Percentiles rank a stretch among this genome's conserved stretches.
Conservation (phyloP, 352 stramenopile genomes). For the Aphanomyces cochlioides region DNA sequence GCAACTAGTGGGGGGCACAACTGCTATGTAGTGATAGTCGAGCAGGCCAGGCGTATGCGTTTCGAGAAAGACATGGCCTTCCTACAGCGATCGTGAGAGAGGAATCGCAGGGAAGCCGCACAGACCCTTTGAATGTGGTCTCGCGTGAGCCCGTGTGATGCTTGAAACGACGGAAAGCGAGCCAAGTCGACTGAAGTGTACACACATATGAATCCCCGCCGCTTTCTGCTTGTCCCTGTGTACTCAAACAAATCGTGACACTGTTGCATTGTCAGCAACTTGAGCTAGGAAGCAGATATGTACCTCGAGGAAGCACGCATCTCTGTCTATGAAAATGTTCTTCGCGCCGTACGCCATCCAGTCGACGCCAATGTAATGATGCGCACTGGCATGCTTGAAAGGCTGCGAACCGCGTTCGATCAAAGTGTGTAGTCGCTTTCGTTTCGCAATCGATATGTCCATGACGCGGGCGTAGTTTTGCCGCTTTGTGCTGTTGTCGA, state of each 20-base stretch:
- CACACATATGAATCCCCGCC: conserved; percentile 71
- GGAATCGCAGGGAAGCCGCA: neutral
- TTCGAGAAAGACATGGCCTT: conserved; percentile 19
- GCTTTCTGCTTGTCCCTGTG: conserved; percentile 42
- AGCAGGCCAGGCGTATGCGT: neutral
- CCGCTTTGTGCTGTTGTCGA: conserved; percentile 63
- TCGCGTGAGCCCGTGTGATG: conserved; percentile 60
- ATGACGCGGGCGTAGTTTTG: conserved; percentile 9
- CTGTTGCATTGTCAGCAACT: conserved; percentile 9
- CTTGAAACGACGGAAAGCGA: conserved; percentile 56
- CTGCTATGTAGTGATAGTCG: neutral
- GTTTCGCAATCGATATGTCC: conserved; percentile 2
- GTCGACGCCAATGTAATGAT: conserved; percentile 25
- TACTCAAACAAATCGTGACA: conserved; percentile 78
- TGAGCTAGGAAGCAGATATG: neutral
- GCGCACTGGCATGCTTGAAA: neutral
- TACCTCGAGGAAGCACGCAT: conserved; percentile 66
- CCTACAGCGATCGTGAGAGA: neutral
- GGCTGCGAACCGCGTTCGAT: neutral
- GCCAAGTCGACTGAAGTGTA: conserved; percentile 76
- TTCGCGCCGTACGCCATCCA: conserved; percentile 16
- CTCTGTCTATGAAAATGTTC: conserved; percentile 59
- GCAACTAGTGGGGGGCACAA: neutral
- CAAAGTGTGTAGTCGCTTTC: conserved; percentile 11
- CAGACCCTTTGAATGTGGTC: neutral